Base-by-base conservation (phyloP, 2,329 filamentous ascomycete genomes). In the Tolypocladium tundrense region DNA sequence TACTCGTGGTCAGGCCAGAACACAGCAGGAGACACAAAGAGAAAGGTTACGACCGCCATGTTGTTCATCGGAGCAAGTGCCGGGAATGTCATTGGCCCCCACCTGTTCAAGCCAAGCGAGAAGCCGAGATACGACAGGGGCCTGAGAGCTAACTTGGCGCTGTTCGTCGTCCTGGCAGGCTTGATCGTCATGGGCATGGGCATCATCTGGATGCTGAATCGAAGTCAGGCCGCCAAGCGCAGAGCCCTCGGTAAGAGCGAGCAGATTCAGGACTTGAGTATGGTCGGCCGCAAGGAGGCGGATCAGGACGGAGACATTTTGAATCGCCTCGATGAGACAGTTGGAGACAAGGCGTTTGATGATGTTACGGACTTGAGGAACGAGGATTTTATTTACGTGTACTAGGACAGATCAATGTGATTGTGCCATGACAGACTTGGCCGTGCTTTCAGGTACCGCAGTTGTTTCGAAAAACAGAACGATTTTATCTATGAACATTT, bases 1-100 rank as follows among this genome's bases (percentile, higher is more conserved):
- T 85, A 83, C 62, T 80, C 80, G 0, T 85, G 82, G 82, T 81
- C 80, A 2, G 75, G 79, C 2, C 81, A 83, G 60, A 86, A 87
- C 61, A 86, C 86, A 0, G 86, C 81, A 0, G 86, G 86, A 1
- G 85, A 88, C 65, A 88, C 86, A 0, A 89, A 89, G 70, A 82
- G 83, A 61, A 88, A 88, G 65, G 79, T 81, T 11, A 86, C 81
- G 0, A 87, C 84, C 0, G 84, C 79, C 14, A 75, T 87, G 9
- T 73, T 88, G 1, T 86, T 88, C 64, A 78, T 88, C 52, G 84
- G 85, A 4, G 80, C 85, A 59, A 86, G 81, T 55, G 80, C 79
- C 1, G 86, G 86, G 6, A 88, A 89, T 62, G 82, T 88, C 43
- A 73, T 88, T 27, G 86, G 85, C 0, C 86, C 86, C 0, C 78